Evolutionary conservation across 352 stramenopile genomes (phyloP).

Genomic region (Globisporangium radiosum): DNA sequence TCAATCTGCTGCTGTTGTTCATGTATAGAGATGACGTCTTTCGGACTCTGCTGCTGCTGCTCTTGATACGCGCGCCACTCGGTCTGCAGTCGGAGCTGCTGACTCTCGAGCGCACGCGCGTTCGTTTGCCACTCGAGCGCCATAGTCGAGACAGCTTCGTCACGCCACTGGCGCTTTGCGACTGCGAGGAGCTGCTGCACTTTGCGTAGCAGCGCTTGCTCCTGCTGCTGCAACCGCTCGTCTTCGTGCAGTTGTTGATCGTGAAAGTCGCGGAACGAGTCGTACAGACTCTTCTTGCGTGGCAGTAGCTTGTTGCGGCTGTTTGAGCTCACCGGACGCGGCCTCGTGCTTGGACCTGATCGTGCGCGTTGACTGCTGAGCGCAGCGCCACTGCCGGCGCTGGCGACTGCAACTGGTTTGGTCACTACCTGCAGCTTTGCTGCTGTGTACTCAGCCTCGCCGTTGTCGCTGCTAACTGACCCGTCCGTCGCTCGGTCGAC

Average conservation of each 20-base stretch:
- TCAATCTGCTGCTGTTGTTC: constrained; percentile 20
- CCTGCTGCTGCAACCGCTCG: constrained; percentile 16
- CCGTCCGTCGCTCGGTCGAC: background rate
- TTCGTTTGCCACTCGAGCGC: constrained; percentile 8
- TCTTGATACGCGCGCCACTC: constrained; percentile 15
- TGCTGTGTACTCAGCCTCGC: background rate
- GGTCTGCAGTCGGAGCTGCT: constrained; percentile 10
- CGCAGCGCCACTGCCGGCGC: too few species aligned
- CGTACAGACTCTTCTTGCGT: constrained; percentile 32
- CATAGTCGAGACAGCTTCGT: background rate
- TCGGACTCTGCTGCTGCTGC: constrained; percentile 11
- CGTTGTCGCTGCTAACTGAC: background rate
- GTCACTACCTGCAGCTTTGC: background rate
- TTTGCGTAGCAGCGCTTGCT: constrained; percentile 33
- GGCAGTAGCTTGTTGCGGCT: too few species aligned
- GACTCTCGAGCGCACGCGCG: constrained; percentile 7
- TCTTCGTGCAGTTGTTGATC: constrained; percentile 32
- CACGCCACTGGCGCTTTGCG: constrained; percentile 13
- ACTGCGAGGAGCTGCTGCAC: constrained; percentile 36
- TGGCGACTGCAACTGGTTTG: too few species aligned
- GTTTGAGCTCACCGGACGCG: too few species aligned
- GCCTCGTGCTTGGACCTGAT: too few species aligned
- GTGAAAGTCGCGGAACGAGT: constrained; percentile 43
- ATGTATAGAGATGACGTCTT: background rate
- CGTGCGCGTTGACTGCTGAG: too few species aligned